Base-by-base conservation (phyloP, 805 yeast species). In the Yamadazyma sp. region DNA sequence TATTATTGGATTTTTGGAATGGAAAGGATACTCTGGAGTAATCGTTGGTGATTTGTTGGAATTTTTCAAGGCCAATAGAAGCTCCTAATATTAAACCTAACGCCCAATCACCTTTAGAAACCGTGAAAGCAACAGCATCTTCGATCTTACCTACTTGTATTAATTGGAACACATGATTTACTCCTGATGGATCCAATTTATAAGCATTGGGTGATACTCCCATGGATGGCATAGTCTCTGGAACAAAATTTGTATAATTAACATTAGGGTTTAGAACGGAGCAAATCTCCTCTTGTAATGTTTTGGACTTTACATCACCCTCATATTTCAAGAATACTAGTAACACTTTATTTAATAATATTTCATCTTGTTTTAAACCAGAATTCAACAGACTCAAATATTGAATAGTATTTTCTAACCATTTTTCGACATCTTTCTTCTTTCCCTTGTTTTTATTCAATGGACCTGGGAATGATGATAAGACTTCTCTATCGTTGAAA, bases 41-140 rank as follows among this genome's bases (percentile, higher is more conserved):
- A 35, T 70, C 76, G 8, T 78, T 67, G 5, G 82, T 80, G 2
- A 82, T 73, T 22, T 62, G 59, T 4, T 75, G 58, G 75, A 84
- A 81, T 24, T 69, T 66, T 3, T 76, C 80, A 14, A 75, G 73
- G 2, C 93, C 82, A 18, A 78, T 61, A 12, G 86, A 56, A 40
- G 80, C 73, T 1, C 94, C 80, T 32, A 89, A 63, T 20, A 87
- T 54, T 36, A 91, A 58, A 0, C 96, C 83, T 56, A 88, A 66
- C 0, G 91, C 79, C 82, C 86, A 89, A 45, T 86, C 85, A 7
- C 77, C 73, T 35, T 76, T 73, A 1, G 72, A 65, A 13, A 88
- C 54, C 1, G 93, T 80, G 36, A 69, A 62, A 16, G 71, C 65
- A 31, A 88, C 58, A 0, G 96, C 96, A 4, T 69, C 73, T 10